Evolutionary conservation across 306 rosid genomes (phyloP).

Genomic region (Abrus precatorius): DNA sequence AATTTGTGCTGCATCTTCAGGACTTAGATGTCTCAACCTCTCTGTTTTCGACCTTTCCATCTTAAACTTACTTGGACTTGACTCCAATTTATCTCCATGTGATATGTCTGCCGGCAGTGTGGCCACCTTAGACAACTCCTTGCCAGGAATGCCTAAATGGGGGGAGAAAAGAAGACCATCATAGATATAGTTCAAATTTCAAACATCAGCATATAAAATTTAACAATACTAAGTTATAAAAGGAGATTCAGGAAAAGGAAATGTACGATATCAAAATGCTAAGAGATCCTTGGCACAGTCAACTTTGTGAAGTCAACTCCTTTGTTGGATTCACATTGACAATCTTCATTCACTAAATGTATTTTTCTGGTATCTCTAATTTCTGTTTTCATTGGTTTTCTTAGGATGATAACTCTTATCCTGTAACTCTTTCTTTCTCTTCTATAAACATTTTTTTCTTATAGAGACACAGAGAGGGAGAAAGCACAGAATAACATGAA

Average conservation of each 20-base stretch:
- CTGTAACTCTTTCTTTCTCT: slow-evolving; percentile 2
- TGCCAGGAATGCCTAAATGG: slow-evolving; percentile 61
- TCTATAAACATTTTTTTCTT: background rate
- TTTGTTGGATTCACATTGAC: background rate
- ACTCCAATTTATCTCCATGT: slow-evolving; percentile 53
- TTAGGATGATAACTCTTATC: slow-evolving; percentile 12
- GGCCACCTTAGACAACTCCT: slow-evolving; percentile 57
- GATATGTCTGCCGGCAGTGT: slow-evolving; percentile 61
- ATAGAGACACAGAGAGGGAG: background rate
- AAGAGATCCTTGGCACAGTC: slow-evolving; percentile 16
- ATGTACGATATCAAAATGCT: slow-evolving; percentile 23
- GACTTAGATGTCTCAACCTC: slow-evolving; percentile 63
- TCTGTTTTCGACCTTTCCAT: slow-evolving; percentile 85
- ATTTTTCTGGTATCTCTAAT: slow-evolving; percentile 20
- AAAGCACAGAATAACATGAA: slow-evolving; percentile 1
- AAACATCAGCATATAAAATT: slow-evolving; percentile 32
- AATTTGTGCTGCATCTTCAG: slow-evolving; percentile 85
- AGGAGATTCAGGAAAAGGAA: slow-evolving; percentile 2
- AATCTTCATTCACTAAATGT: background rate
- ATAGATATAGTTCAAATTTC: background rate
- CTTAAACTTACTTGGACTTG: slow-evolving; percentile 57
- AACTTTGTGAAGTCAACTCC: background rate
- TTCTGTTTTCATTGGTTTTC: slow-evolving; percentile 12
- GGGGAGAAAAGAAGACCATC: slow-evolving; percentile 25
- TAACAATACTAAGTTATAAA: slow-evolving; percentile 29